Conservation (phyloP, 768 basidiomycete genomes). For the Artomyces pyxidatus region DNA sequence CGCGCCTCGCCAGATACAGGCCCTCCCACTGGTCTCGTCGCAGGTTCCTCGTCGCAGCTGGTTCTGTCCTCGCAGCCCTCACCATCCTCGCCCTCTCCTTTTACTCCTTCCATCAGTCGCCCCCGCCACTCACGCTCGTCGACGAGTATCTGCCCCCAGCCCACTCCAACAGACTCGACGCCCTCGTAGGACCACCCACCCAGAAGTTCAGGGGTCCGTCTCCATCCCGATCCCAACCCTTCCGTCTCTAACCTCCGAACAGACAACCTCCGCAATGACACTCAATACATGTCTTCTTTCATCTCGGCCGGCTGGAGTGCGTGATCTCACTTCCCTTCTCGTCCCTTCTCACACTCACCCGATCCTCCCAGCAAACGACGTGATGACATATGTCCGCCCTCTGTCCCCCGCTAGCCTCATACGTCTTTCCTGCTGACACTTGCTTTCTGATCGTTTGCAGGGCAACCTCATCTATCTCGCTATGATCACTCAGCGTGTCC, state of each 20-base stretch:
- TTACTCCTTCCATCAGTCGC: not conserved
- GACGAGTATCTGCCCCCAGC: not conserved
- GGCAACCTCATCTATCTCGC: constrained; percentile 36
- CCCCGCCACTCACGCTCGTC: not conserved
- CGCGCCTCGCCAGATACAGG: not conserved
- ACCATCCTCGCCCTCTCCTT: not conserved
- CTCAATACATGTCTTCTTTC: constrained; percentile 67
- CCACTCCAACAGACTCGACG: not conserved
- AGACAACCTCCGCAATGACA: constrained; percentile 58
- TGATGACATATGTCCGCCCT: constrained; percentile 56
- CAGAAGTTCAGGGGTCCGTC: constrained; percentile 43
- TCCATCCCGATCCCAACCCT: not conserved
- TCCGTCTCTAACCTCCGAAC: no score
- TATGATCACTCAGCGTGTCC: constrained; percentile 29
- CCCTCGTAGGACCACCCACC: constrained; percentile 43
- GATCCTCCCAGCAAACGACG: constrained; percentile 54
- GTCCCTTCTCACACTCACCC: not conserved
- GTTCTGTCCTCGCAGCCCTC: not conserved
- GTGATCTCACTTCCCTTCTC: constrained; percentile 7
- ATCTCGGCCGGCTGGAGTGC: constrained; percentile 66
- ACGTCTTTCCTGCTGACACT: not conserved
- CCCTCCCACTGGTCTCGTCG: not conserved
- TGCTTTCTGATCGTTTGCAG: constrained; percentile 8
- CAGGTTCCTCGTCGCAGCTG: not conserved
- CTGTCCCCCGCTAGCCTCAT: not conserved